Evolutionary conservation across 1,284 basidiomycete genomes (phyloP).

Genomic region (Trametes polyzona): DNA sequence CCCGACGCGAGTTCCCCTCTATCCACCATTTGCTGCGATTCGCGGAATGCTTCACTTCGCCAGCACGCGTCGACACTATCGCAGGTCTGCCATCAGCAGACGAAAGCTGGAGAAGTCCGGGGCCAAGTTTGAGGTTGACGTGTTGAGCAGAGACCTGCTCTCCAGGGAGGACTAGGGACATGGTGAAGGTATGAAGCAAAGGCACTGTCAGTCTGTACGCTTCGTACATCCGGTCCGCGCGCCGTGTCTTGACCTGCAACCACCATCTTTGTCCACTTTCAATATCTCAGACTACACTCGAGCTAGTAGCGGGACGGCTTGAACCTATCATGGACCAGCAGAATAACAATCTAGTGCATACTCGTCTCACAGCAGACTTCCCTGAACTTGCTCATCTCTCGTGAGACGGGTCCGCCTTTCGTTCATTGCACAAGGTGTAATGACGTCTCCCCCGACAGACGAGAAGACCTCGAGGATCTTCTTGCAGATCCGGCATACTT

Average conservation of each 20-base stretch:
- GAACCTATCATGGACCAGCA: constrained; percentile 15
- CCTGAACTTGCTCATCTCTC: constrained; percentile 72
- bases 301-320: too few relatives aligned
- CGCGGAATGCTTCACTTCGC: constrained; percentile 65
- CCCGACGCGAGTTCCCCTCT: constrained; percentile 76
- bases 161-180: constrained; percentile 69
- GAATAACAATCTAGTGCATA: constrained; percentile 35
- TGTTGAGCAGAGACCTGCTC: constrained; percentile 70
- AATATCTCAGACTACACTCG: background rate
- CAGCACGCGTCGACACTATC: constrained; percentile 70
- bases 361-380: constrained; percentile 64
- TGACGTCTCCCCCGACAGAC: constrained; percentile 45
- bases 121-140: constrained; percentile 79
- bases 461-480: constrained; percentile 88
- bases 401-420: constrained; percentile 43
- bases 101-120: constrained; percentile 63
- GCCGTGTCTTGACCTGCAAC: constrained; percentile 1
- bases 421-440: background rate
- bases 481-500: constrained; percentile 83
- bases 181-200: constrained; percentile 32
- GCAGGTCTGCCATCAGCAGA: constrained; percentile 37
- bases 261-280: background rate
- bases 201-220: background rate
- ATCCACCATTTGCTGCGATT: constrained; percentile 82
- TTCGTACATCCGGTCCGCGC: background rate